Percentiles rank a stretch among this genome's conserved stretches.
phyloP scores from a whole-genome alignment of 2,329 filamentous ascomycete species.

The Hypoxylon sp. region DNA sequence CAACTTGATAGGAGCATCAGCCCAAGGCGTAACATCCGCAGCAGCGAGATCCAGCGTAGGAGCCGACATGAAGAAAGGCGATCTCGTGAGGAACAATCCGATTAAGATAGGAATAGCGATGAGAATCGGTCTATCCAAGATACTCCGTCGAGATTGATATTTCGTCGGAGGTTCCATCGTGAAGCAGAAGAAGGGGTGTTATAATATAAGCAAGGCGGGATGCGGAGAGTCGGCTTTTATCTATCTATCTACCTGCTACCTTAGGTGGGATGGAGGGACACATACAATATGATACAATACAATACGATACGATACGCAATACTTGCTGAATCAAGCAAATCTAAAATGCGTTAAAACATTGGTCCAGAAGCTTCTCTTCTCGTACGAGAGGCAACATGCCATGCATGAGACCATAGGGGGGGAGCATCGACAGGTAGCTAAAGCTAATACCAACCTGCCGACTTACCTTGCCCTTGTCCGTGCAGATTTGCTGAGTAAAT shows the following conservation, averaged over 20 bases:
- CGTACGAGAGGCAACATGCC: conserved; percentile 32
- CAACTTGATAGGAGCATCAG: conserved; percentile 63
- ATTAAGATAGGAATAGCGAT: conserved; percentile 48
- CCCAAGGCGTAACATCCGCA: conserved; percentile 54
- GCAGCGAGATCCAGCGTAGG: conserved; percentile 38
- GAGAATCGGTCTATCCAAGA: conserved; percentile 44
- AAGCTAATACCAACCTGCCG: conserved; percentile 10
- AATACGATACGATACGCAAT: conserved; percentile 12
- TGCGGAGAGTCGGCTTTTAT: conserved; percentile 12
- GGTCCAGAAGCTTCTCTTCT: conserved; percentile 19
- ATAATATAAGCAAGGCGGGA: too few relatives aligned
- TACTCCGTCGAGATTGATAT: conserved; percentile 32
- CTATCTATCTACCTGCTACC: too few relatives aligned
- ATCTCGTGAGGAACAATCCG: conserved; percentile 49
- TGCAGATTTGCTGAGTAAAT: conserved; percentile 35
- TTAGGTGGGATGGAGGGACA: too few relatives aligned
- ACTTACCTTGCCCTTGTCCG: conserved; percentile 13
- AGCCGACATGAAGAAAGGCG: conserved; percentile 52
- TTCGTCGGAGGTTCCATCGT: conserved; percentile 17
- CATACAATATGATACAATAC: too few relatives aligned
- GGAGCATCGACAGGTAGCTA: neutral
- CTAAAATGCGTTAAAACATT: conserved; percentile 13
- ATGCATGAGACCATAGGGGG: conserved; percentile 24
- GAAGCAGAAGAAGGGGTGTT: conserved; percentile 10
- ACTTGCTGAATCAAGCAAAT: conserved; percentile 6